These are phyloP conservation scores for Colletotrichum spinosum DNA, from an alignment of 2,329 filamentous ascomycete genomes.

Conservation along the genomic window DNA sequence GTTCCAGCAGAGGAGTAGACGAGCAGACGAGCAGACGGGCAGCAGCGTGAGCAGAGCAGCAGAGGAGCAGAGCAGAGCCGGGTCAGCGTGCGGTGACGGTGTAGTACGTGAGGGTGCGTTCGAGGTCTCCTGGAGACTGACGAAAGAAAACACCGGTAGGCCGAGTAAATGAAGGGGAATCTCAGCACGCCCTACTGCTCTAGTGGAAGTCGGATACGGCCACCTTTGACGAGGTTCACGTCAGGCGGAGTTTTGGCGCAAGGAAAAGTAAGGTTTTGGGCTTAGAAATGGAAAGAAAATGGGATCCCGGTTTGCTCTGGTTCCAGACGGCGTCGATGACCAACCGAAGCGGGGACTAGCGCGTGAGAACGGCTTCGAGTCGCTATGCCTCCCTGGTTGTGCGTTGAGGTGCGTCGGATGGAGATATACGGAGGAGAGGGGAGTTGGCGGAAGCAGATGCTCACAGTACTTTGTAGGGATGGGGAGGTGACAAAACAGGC, in stretches of 20 bases:
- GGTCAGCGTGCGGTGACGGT: too few relatives aligned
- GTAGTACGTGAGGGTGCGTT: too few relatives aligned
- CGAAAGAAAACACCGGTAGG: constrained; percentile 7
- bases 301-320: constrained; percentile 11
- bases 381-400: constrained; percentile 21
- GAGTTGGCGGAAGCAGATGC: constrained; percentile 9
- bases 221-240: constrained; percentile 20
- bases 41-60: too few relatives aligned
- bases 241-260: constrained; percentile 12
- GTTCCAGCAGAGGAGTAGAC: neutral
- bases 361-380: constrained; percentile 26
- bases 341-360: constrained; percentile 25
- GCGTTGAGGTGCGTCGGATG: constrained; percentile 20
- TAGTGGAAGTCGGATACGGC: constrained; percentile 20
- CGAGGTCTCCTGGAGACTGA: neutral
- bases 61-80: too few relatives aligned
- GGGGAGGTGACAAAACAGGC: neutral
- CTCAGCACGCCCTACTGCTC: constrained; percentile 6
- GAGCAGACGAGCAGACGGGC: neutral
- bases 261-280: constrained; percentile 22
- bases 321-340: constrained; percentile 21
- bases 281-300: constrained; percentile 32
- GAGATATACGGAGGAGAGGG: constrained; percentile 1
- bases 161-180: constrained; percentile 27
- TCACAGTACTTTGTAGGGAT: neutral